Conservation (phyloP, 257 asterid species). For the Rauvolfia tetraphylla region DNA sequence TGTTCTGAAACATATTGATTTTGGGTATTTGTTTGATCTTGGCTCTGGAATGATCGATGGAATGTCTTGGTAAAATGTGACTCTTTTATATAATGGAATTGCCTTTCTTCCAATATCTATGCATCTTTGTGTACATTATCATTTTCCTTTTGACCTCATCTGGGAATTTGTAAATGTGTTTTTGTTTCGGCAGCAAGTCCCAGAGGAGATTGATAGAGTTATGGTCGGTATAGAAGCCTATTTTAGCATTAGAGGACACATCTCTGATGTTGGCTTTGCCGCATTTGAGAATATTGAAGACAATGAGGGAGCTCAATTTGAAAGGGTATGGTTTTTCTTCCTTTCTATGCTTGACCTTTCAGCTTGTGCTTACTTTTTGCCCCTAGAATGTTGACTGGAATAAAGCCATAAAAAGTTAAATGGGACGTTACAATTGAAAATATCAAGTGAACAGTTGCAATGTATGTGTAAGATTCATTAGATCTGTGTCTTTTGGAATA, state of each 20-base stretch:
- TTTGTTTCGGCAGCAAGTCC: conserved; percentile 71
- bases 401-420: neutral
- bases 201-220: conserved; percentile 94
- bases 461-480: neutral
- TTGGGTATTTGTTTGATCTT: neutral
- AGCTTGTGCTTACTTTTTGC: neutral
- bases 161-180: conserved; percentile 20
- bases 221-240: conserved; percentile 93
- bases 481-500: neutral
- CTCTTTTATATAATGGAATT: neutral
- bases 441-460: neutral
- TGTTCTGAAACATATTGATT: neutral
- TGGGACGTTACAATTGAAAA: neutral
- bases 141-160: conserved; percentile 2
- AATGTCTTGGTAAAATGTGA: neutral
- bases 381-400: neutral
- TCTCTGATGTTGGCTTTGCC: conserved; percentile 73
- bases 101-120: neutral
- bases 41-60: neutral
- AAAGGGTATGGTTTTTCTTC: conserved; percentile 43
- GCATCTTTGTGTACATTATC: neutral
- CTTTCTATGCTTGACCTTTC: neutral
- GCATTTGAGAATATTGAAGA: conserved; percentile 57
- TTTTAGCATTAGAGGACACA: conserved; percentile 86
- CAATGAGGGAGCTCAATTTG: conserved; percentile 45